Base-by-base conservation (phyloP, 768 basidiomycete species). In the Boletus rubescentipes region DNA sequence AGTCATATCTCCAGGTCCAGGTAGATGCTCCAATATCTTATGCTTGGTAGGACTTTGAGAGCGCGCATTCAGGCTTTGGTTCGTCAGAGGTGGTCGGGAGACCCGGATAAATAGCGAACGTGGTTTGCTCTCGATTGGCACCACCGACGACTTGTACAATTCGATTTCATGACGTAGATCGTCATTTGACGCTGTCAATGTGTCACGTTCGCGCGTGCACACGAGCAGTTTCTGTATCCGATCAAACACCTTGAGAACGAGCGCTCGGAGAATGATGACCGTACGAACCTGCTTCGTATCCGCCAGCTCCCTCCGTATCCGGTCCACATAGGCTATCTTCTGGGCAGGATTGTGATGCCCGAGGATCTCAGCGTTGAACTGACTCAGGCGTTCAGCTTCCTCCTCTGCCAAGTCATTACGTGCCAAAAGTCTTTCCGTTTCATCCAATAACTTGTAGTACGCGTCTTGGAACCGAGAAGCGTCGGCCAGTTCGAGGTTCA, bases 261-360 rank as follows among this genome's bases (percentile, higher is more conserved):
- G 31, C 18, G 6, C 18, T 10, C 42, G 14, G n/a, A 29, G 12
- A 38, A 44, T 2, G 4, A 49, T 31, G 41, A 34, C 5, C 46
- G 21, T 26, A 72, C 86, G 54, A 56, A 91, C 93, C 71, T 91
- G 88, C 69, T 92, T 93, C 6, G 81, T 77, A 51, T 91, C 85
- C 3, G 90, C 83, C 45, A 95, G 73, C 66, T 96, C 93, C 51
- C 79, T 75, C 34, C 93, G 79, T 48, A 97, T 83, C 49, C 85
- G 79, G 54, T 95, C 94, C 15, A 97, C 84, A 61, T 96, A 95
- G 67, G 85, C 76, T 62, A 97, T 93, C 54, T 85, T 82, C 69
- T 96, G 93, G 2, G 84, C 83, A 9, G 90, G 89, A 64, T 95
- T 94, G 32, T 80, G 78, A 65, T 95, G 93, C 0, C 91, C 84